Evolutionary conservation across 768 basidiomycete species (phyloP).

Genomic region (Pisolithus microcarpus): DNA sequence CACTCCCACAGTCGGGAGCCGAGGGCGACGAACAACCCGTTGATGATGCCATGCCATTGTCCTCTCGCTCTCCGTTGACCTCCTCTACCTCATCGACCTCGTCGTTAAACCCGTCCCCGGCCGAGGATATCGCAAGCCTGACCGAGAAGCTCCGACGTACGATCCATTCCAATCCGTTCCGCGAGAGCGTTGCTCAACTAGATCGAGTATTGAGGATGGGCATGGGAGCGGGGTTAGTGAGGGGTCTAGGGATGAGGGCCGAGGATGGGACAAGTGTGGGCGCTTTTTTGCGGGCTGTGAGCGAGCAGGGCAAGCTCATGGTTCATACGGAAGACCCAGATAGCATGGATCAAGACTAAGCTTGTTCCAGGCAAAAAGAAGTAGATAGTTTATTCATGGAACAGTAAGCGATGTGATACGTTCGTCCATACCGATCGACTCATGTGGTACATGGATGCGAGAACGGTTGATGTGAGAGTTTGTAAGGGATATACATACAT

Average conservation of each 20-base stretch:
- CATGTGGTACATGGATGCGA: too few species aligned
- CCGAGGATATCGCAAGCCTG: constrained; percentile 17
- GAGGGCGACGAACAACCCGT: too few species aligned
- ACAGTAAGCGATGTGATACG: too few species aligned
- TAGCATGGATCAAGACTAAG: constrained; percentile 75
- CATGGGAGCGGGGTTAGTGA: constrained; percentile 65
- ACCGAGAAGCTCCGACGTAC: constrained; percentile 63
- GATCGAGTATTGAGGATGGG: constrained; percentile 84
- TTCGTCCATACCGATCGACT: too few species aligned
- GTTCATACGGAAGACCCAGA: constrained; percentile 29
- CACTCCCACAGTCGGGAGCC: too few species aligned
- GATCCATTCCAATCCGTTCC: constrained; percentile 79
- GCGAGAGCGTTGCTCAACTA: constrained; percentile 67
- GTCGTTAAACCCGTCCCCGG: constrained; percentile 25
- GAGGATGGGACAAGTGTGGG: constrained; percentile 74
- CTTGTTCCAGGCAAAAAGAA: too few species aligned
- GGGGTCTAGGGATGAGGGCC: constrained; percentile 74
- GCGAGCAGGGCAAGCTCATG: constrained; percentile 59
- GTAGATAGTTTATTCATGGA: too few species aligned
- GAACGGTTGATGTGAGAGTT: too few species aligned
- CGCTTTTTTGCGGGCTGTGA: constrained; percentile 75
- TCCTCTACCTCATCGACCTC: too few species aligned
- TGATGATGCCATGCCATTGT: too few species aligned
- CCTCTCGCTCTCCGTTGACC: too few species aligned
- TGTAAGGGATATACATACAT: background rate